Conservation (phyloP, 2,329 filamentous ascomycete genomes). For the Colletotrichum musicola region DNA sequence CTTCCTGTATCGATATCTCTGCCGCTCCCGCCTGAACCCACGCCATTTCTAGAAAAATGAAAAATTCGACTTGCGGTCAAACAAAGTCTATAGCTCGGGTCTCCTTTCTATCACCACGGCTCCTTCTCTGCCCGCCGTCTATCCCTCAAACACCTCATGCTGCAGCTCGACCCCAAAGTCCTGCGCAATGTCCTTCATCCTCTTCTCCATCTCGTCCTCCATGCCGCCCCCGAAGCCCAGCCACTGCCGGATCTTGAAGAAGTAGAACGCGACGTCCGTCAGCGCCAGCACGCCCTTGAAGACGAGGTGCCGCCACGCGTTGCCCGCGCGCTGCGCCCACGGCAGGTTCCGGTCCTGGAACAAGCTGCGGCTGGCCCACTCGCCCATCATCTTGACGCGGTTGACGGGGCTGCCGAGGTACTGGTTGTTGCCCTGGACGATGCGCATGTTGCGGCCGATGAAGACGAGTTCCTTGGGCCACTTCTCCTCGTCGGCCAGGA, state of each 20-base stretch:
- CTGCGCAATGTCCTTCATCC: conserved; percentile 88
- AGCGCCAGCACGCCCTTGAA: conserved; percentile 82
- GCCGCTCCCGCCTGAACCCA: conserved; percentile 15
- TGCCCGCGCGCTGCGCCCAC: conserved; percentile 71
- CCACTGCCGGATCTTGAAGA: conserved; percentile 81
- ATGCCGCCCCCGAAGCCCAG: conserved; percentile 84
- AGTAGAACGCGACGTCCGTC: conserved; percentile 87
- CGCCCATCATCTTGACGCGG: conserved; percentile 91
- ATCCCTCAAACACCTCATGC: conserved; percentile 90
- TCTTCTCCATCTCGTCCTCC: conserved; percentile 92
- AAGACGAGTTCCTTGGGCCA: conserved; percentile 94
- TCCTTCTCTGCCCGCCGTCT: conserved; percentile 24
- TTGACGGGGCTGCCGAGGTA: conserved; percentile 92
- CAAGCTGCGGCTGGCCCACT: conserved; percentile 89
- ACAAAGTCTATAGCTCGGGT: not conserved
- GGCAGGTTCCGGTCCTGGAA: conserved; percentile 78
- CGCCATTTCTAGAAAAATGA: not conserved
- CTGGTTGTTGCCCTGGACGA: conserved; percentile 94
- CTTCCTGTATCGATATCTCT: conserved; percentile 16
- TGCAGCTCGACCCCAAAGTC: conserved; percentile 94
- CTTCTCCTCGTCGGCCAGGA: conserved; percentile 86
- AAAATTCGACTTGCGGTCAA: no score
- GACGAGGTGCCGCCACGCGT: conserved; percentile 82
- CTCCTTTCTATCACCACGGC: not conserved
- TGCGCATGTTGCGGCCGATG: conserved; percentile 90